A percentile compares a stretch with the other conserved stretches of the same genome.
Conservation (phyloP, 768 basidiomycete species). For the Coprinopsis marcescibilis region DNA sequence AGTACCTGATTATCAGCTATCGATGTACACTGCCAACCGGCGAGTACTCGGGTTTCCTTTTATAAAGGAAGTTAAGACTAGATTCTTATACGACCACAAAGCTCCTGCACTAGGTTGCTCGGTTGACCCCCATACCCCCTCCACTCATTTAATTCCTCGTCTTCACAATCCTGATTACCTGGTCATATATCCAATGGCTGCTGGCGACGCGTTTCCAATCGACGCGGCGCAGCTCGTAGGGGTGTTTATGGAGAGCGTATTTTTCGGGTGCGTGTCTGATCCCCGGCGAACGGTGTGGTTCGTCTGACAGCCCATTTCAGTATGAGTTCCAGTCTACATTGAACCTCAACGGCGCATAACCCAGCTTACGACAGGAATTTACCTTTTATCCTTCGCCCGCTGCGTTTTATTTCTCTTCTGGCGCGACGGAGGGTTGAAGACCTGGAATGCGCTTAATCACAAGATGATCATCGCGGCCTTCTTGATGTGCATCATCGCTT, state of each 20-base stretch:
- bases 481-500: conserved; percentile 34
- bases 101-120: no score
- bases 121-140: no score
- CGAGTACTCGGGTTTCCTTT: no score
- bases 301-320: no score
- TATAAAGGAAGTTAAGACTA: no score
- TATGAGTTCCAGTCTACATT: no score
- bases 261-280: conserved; percentile 33
- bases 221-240: conserved; percentile 34
- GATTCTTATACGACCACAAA: no score
- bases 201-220: conserved; percentile 21
- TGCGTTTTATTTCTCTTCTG: conserved; percentile 31
- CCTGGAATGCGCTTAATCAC: conserved; percentile 20
- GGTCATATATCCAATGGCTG: conserved; percentile 14
- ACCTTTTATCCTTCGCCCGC: conserved; percentile 29
- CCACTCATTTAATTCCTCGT: not conserved
- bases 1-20: no score
- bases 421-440: conserved; percentile 24
- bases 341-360: no score
- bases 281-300: no score
- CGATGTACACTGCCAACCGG: no score
- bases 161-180: not conserved
- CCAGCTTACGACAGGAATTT: conserved; percentile 25
- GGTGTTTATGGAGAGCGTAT: conserved; percentile 35
- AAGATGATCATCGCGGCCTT: conserved; percentile 32